Conservation (phyloP, 257 asterid genomes). For the Solanum stenotomum region DNA sequence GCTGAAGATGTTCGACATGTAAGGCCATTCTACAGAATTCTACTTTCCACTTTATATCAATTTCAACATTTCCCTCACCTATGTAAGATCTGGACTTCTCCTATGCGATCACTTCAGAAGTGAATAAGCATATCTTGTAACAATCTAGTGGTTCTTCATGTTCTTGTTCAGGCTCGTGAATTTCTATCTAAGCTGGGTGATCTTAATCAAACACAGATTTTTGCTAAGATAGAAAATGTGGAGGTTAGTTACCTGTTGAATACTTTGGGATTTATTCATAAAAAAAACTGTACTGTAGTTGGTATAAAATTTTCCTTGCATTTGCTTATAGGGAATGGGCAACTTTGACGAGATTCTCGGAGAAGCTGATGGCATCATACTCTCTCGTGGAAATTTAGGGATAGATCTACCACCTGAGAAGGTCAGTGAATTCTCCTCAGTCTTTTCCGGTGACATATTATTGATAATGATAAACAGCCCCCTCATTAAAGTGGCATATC, state of each 20-base stretch:
- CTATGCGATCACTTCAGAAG: background rate
- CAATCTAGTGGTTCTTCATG: background rate
- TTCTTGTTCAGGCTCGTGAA: constrained; percentile 64
- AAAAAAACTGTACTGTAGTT: background rate
- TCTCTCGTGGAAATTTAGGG: constrained; percentile 95
- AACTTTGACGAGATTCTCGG: constrained; percentile 88
- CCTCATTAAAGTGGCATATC: background rate
- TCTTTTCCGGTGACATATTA: background rate
- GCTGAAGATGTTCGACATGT: constrained; percentile 97
- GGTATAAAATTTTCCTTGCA: background rate
- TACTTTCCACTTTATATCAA: background rate
- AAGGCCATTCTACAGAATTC: background rate
- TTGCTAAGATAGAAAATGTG: constrained; percentile 83
- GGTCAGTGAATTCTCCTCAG: constrained; percentile 24
- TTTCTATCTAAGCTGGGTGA: constrained; percentile 64
- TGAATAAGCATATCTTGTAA: background rate
- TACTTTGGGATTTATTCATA: background rate
- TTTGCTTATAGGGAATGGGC: constrained; percentile 59
- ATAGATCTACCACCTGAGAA: constrained; percentile 97
- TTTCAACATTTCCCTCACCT: background rate
- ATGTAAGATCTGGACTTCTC: background rate
- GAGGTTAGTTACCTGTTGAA: constrained; percentile 41
- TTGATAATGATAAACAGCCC: background rate
- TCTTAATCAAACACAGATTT: constrained; percentile 66
- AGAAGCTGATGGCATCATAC: constrained; percentile 95